Conservation (phyloP, 2,329 filamentous ascomycete species). For the Alternaria triticina region DNA sequence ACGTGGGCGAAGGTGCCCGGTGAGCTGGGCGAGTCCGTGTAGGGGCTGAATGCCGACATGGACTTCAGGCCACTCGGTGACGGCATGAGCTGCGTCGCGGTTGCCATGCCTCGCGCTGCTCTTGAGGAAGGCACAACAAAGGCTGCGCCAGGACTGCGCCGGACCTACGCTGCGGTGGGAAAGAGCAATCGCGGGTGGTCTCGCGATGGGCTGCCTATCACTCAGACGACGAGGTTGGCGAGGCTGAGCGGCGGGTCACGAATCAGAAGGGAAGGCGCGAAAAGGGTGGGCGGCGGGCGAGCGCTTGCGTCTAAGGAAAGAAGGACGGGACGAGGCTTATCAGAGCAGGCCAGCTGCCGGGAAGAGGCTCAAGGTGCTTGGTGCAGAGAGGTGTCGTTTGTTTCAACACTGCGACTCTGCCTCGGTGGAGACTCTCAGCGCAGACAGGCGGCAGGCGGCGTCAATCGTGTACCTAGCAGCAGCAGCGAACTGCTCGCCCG, state of each 20-base stretch:
- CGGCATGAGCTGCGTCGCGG: constrained; percentile 54
- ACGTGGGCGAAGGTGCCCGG: constrained; percentile 53
- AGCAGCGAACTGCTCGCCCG: constrained; percentile 14
- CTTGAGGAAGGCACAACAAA: constrained; percentile 18
- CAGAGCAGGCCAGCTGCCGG: constrained; percentile 32
- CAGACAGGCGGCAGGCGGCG: constrained; percentile 12
- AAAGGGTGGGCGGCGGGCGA: constrained; percentile 26
- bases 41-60: constrained; percentile 54
- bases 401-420: constrained; percentile 21
- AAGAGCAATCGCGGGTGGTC: neutral
- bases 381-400: constrained; percentile 17
- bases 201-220: constrained; percentile 7
- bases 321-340: constrained; percentile 20
- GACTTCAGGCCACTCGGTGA: constrained; percentile 52
- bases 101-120: constrained; percentile 44
- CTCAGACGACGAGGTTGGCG: constrained; percentile 12
- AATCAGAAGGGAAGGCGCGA: constrained; percentile 31
- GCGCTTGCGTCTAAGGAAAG: constrained; percentile 19
- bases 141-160: constrained; percentile 34
- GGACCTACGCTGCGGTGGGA: constrained; percentile 8
- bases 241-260: constrained; percentile 29
- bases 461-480: constrained; percentile 10
- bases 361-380: constrained; percentile 15
- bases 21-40: constrained; percentile 59
- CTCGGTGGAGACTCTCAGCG: constrained; percentile 14